Evolutionary conservation across 2,329 filamentous ascomycete genomes (phyloP).

Genomic region (Magnaporthales sp.): DNA sequence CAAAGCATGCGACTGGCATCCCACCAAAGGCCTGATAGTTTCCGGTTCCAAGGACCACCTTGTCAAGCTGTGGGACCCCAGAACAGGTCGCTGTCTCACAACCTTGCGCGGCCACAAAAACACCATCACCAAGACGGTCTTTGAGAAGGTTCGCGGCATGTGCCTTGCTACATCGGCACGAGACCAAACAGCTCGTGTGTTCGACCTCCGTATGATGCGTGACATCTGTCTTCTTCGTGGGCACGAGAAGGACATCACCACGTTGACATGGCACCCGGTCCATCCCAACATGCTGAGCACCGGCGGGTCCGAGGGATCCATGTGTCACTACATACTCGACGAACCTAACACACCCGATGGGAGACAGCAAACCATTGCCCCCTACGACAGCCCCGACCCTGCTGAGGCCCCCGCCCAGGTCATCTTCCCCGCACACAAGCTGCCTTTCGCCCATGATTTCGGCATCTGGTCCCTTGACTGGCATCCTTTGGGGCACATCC

Average conservation of each 20-base stretch:
- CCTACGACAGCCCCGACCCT: conserved; percentile 79
- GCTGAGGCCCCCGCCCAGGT: conserved; percentile 73
- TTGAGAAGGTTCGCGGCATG: conserved; percentile 76
- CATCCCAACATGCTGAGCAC: conserved; percentile 85
- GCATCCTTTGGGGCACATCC: conserved; percentile 92
- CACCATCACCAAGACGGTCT: conserved; percentile 85
- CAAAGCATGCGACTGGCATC: conserved; percentile 96
- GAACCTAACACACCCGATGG: conserved; percentile 81
- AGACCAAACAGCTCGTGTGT: conserved; percentile 87
- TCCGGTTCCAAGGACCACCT: conserved; percentile 97
- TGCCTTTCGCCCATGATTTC: conserved; percentile 85
- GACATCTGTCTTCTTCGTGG: conserved; percentile 90
- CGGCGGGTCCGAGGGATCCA: conserved; percentile 79
- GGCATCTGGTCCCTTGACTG: conserved; percentile 97
- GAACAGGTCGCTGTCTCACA: conserved; percentile 79
- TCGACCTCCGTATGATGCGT: conserved; percentile 96
- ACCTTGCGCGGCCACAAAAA: conserved; percentile 97
- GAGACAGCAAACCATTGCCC: conserved; percentile 61
- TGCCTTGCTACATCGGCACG: conserved; percentile 87
- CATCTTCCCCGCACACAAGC: conserved; percentile 83
- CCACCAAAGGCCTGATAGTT: conserved; percentile 84
- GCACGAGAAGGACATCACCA: conserved; percentile 93
- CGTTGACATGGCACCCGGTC: conserved; percentile 86
- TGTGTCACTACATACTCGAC: conserved; percentile 92
- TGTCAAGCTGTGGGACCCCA: conserved; percentile 97